Base-by-base conservation (phyloP, 306 rosid genomes). In the Sicyos edulis region DNA sequence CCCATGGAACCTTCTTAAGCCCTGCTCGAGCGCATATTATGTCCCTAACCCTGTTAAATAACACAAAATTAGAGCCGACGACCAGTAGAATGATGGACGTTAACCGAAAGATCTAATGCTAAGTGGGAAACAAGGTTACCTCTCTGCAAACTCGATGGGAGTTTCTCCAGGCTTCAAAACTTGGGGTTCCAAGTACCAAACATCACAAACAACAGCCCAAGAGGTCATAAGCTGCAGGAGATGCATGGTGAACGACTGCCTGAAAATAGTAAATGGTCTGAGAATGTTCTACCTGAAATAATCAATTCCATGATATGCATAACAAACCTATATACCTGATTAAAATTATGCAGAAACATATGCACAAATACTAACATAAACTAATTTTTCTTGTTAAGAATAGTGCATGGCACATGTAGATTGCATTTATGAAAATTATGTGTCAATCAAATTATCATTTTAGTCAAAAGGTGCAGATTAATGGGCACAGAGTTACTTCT, bases 131-230 rank as follows among this genome's bases (percentile, higher is more conserved):
- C n/a, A 74, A 1, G 37, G 20, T 74, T 75, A 93, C 97, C 97
- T 93, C 85, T 93, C 98, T 4, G 98, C 96, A 86, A 93, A 93
- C 81, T 93, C 97, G 21, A 93, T 93, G 37, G 97, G 67, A 17
- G 98, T 88, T 78, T 92, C 96, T 74, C 98, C 92, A 42, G 88
- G 96, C 83, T 78, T 87, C 58, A 93, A 70, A 62, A 73, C 84
- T 80, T 93, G 96, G 10, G 98, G 98, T 83, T 93, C 97, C 88
- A 93, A 75, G 78, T 93, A 93, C 97, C 97, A 93, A 76, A 93
- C 98, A 80, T 93, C 98, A 84, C 96, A 93, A 76, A 93, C 98
- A 78, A 93, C 98, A 26, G 97, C 98, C 98, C 98, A 93, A 2
- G 97, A 93, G 40, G 97, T 93, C 98, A 90, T 93, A 77, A 93